Evolutionary conservation across 192 early-diverging fungal species (phyloP).

Genomic region (Geranomyces variabilis): DNA sequence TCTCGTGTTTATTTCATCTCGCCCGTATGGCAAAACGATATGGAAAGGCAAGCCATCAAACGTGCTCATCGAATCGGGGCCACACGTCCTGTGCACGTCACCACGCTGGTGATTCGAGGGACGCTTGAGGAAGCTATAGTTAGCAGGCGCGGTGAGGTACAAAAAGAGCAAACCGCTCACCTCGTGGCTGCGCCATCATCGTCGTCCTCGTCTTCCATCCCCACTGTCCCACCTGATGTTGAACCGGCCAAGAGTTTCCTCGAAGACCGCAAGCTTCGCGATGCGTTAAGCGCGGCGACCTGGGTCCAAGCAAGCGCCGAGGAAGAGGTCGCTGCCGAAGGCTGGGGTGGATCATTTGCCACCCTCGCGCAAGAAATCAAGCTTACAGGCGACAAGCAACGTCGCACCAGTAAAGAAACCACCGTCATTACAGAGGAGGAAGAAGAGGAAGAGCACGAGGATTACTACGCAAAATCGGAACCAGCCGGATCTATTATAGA

Average conservation of each 20-base stretch:
- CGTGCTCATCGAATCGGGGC: constrained; percentile 84
- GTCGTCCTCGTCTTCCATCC: neutral
- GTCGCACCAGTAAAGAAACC: too few species aligned
- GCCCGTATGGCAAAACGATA: constrained; percentile 70
- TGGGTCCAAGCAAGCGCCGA: neutral
- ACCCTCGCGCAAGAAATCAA: too few species aligned
- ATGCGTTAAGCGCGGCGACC: constrained; percentile 5
- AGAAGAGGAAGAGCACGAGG: too few species aligned
- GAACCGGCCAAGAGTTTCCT: neutral
- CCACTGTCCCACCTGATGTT: neutral
- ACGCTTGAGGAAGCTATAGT: constrained; percentile 60
- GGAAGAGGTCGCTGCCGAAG: neutral
- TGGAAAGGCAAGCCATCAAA: constrained; percentile 82
- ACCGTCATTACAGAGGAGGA: too few species aligned
- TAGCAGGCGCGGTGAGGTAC: constrained; percentile 19
- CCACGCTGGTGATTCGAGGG: constrained; percentile 57
- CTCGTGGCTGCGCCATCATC: neutral
- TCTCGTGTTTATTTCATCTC: constrained; percentile 33
- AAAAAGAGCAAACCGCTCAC: neutral
- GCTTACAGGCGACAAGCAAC: too few species aligned
- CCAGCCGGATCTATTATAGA: too few species aligned
- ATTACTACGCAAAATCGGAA: too few species aligned
- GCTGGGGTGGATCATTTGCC: too few species aligned
- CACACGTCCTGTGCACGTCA: constrained; percentile 59
- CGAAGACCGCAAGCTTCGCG: constrained; percentile 10